Conservation (phyloP, 2,329 filamentous ascomycete genomes). For the Annulohypoxylon truncatum region DNA sequence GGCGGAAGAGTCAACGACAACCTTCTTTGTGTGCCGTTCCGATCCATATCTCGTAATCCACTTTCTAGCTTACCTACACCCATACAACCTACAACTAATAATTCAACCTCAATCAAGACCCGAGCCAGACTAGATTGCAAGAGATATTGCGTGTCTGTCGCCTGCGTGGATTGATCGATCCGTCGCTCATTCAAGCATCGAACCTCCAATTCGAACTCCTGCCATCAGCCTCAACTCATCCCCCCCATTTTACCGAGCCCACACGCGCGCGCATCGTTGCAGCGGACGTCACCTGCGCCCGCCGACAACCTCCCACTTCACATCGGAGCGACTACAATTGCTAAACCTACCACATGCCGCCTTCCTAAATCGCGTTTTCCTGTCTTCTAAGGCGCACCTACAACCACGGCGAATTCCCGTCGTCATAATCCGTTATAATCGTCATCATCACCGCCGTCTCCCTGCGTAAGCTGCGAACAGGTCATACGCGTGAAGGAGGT, state of each 20-base stretch:
- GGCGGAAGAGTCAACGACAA: slow-evolving; percentile 19
- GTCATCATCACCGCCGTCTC: background rate
- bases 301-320: background rate
- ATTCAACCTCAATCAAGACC: background rate
- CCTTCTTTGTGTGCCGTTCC: slow-evolving; percentile 24
- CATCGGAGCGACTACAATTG: background rate
- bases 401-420: background rate
- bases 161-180: background rate
- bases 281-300: slow-evolving; percentile 5
- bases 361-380: background rate
- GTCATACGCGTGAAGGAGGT: background rate
- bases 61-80: background rate
- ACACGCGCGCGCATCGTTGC: slow-evolving; percentile 15
- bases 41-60: slow-evolving; percentile 3
- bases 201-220: background rate
- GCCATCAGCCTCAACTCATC: background rate
- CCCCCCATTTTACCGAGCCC: background rate
- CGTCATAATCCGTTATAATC: background rate
- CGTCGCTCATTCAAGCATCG: background rate
- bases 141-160: background rate
- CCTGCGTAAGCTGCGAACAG: background rate
- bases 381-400: background rate
- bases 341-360: background rate
- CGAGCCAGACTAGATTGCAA: background rate
- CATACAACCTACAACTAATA: slow-evolving; percentile 5